Percentiles rank a stretch among this genome's conserved stretches.
These are phyloP conservation scores for Venturia aucupariae DNA, from an alignment of 2,329 filamentous ascomycete genomes.

Conservation along the genomic window DNA sequence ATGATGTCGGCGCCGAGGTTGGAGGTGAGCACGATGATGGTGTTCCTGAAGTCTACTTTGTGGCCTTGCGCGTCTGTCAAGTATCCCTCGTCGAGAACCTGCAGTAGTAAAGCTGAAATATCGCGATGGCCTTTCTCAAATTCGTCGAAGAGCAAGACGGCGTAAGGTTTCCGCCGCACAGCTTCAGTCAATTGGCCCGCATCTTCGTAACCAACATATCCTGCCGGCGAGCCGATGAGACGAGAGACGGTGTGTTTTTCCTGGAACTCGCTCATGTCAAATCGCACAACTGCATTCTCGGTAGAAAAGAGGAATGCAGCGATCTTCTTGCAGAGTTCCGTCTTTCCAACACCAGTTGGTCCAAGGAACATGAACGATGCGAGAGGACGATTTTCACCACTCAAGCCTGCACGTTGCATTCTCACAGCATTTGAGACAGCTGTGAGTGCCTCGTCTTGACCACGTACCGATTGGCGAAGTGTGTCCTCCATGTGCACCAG, in stretches of 20 bases:
- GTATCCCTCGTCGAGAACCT: conserved; percentile 93
- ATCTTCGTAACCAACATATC: conserved; percentile 95
- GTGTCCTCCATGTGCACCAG: conserved; percentile 92
- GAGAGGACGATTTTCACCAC: conserved; percentile 80
- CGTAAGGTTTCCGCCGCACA: conserved; percentile 88
- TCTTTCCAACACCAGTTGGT: conserved; percentile 94
- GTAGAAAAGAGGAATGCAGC: conserved; percentile 89
- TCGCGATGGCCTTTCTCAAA: conserved; percentile 97
- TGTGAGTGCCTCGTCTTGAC: conserved; percentile 87
- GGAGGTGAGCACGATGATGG: conserved; percentile 90
- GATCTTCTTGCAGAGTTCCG: conserved; percentile 92
- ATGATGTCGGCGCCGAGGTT: conserved; percentile 91
- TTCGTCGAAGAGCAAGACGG: conserved; percentile 89
- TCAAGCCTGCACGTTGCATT: conserved; percentile 85
- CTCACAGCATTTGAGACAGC: conserved; percentile 89
- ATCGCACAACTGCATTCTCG: conserved; percentile 80
- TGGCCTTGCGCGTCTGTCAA: conserved; percentile 92
- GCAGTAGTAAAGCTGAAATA: conserved; percentile 81
- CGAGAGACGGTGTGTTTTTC: conserved; percentile 94
- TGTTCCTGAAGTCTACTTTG: conserved; percentile 94
- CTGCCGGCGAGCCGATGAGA: conserved; percentile 84
- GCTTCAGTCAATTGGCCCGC: conserved; percentile 94
- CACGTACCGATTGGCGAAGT: conserved; percentile 72
- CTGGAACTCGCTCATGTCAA: conserved; percentile 97
- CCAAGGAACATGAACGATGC: conserved; percentile 98